phyloP scores from a whole-genome alignment of 1,139 yeast genomes.

The Geotrichum restrictum region DNA sequence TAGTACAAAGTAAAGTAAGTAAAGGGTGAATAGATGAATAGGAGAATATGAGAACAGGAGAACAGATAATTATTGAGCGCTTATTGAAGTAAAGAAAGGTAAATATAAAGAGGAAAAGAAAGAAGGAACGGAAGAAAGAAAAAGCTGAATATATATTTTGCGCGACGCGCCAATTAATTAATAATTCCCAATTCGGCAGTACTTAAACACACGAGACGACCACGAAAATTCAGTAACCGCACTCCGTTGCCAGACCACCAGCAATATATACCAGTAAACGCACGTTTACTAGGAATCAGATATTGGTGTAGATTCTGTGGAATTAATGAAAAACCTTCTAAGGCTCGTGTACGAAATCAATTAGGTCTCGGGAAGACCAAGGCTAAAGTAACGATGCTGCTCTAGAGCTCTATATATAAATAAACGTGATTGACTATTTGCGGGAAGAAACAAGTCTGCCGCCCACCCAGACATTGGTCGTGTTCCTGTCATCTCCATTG shows the following conservation, averaged over 20 bases:
- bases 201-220: not conserved
- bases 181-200: not conserved
- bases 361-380: no score
- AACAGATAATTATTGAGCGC: no score
- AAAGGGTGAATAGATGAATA: slow-evolving; percentile 14
- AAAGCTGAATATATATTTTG: not conserved
- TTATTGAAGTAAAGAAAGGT: no score
- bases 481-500: slow-evolving; percentile 89
- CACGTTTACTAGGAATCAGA: no score
- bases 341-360: no score
- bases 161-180: slow-evolving; percentile 3
- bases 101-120: not conserved
- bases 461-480: slow-evolving; percentile 73
- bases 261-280: no score
- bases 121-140: not conserved
- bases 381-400: no score
- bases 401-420: no score
- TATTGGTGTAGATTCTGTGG: no score
- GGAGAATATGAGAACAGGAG: slow-evolving; percentile 9
- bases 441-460: slow-evolving; percentile 60
- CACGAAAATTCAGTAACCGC: not conserved
- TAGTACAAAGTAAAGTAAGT: not conserved
- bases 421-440: slow-evolving; percentile 4
- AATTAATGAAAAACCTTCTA: no score
- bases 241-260: not conserved